phyloP scores from a whole-genome alignment of 768 basidiomycete genomes.

The Rhodocollybia butyracea region DNA sequence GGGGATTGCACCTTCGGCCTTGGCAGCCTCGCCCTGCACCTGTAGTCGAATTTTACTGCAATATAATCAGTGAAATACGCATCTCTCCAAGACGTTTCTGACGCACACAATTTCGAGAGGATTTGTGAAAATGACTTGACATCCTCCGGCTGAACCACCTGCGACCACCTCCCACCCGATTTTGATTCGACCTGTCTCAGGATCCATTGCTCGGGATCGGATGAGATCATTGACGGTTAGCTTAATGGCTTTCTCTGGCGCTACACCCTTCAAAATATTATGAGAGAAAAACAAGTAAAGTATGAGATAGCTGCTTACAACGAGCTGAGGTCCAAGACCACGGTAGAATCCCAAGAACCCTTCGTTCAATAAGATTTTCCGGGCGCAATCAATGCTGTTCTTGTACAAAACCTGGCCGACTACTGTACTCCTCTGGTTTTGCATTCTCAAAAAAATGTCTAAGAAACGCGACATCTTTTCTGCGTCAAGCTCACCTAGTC shows the following conservation, averaged over 20 bases:
- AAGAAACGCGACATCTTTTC: neutral
- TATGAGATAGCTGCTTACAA: constrained; percentile 46
- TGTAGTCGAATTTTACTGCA: constrained; percentile 88
- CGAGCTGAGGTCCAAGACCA: constrained; percentile 90
- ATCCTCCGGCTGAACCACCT: constrained; percentile 91
- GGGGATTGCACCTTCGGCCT: constrained; percentile 73
- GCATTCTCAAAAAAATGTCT: constrained; percentile 51
- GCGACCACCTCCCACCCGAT: constrained; percentile 89
- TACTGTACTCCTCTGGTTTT: constrained; percentile 95
- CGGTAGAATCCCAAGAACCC: constrained; percentile 95
- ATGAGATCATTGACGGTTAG: constrained; percentile 94
- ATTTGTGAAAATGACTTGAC: constrained; percentile 98
- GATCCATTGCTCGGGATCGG: constrained; percentile 80
- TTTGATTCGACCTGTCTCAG: constrained; percentile 92
- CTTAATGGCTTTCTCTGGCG: constrained; percentile 98
- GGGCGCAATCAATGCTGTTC: constrained; percentile 92
- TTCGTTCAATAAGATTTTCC: constrained; percentile 93
- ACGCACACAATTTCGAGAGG: constrained; percentile 92
- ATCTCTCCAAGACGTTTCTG: neutral
- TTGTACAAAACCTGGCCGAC: constrained; percentile 97
- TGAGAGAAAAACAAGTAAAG: constrained; percentile 2
- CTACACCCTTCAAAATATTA: constrained; percentile 65
- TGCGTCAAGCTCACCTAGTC: constrained; percentile 56
- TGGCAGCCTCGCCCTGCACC: constrained; percentile 93
- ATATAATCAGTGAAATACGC: neutral